Base-by-base conservation (phyloP, 164 flowering plant genomes). In the Hamamelis virginiana region DNA sequence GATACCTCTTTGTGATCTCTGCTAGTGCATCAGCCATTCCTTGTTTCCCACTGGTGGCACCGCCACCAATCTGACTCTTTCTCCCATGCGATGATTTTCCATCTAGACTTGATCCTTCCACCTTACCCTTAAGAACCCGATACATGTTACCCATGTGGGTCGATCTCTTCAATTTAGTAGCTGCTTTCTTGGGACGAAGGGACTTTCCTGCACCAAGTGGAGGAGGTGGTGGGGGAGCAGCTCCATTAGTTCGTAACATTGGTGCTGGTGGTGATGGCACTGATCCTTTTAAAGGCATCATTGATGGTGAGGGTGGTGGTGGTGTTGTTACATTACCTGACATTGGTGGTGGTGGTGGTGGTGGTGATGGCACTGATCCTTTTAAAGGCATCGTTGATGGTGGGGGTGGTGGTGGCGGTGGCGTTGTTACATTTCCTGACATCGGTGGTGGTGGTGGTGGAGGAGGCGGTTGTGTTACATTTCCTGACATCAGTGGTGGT, bases 1-100 rank as follows among this genome's bases (percentile, higher is more conserved):
- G 56, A 50, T 57, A 91, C 96, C 97, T 87, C 76, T 85, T 87
- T 67, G 96, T 86, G 80, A 94, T 94, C 85, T 94, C 98, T 64
- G 92, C 97, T 22, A 94, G 73, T 33, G 97, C 97, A 82, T 89
- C 97, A 62, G 94, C 92, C 98, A 91, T 90, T 61, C 97, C 85
- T 61, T 83, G 89, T 76, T 86, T 80, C 41, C 93, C 86, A 65
- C 80, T 82, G 13, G 72, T 82, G 13, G 72, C 58, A 25, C 78
- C 16, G 6, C 75, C 78, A 38, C 77, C 84, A 27, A 63, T 44
- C 60, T 71, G 75, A 64, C 72, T 50, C 71, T 75, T 88, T 70
- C 65, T 78, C 8, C 85, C 85, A 22, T 67, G 60, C 5, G 80
- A 38, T 41, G 85, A 74, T 80, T 89, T 91, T 4, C 73, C 78